Base-by-base conservation (phyloP, 352 stramenopile species). In the Phytophthora rubi region DNA sequence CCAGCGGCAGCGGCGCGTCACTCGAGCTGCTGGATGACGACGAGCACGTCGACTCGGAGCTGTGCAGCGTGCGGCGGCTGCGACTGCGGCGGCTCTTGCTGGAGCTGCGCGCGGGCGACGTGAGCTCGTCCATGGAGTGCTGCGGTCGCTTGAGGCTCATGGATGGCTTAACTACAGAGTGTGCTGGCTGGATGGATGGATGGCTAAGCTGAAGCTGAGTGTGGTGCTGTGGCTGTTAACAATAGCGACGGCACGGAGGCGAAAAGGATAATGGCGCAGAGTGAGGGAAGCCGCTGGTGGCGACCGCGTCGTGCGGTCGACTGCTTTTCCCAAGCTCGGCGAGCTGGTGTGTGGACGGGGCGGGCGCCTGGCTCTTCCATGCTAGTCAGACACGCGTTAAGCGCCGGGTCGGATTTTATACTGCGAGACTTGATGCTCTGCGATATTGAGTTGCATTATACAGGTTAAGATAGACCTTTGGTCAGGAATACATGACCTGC, bases 91-190 rank as follows among this genome's bases (percentile, higher is more conserved):
- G 53, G 42, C 44, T 48, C 18, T 72, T 71, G 51, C 39, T 39
- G 23, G 23, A 26, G 45, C 45, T 52, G n/a, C n/a, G 45, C n/a
- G 18, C 32, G 53, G 9, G 32, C 39, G 32, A 8, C 26, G 53
- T 52, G 16, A 68, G 18, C 18, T 69, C 58, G 1, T 49, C 44
- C 45, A 63, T 56, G 18, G 67, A 62, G 8, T 59, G 62, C 26
- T 72, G 64, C n/a, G 63, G 47, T 35, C 70, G 59, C 26, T 76
- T 76, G 48, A 76, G 70, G 55, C 64, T 73, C 59, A 76, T 52
- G 45, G 16, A 3, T 23, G 16, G 44, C 15, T 12, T 5, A 28
- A 1, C 10, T 21, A 45, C 39, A 26, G 23, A 26, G 23, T 39
- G 33, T 39, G 13, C 33, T 35, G 33, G 33, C 13, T 39, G 33